These are phyloP conservation scores for Brassica incana DNA, from an alignment of 345 rosid genomes.

Conservation along the genomic window DNA sequence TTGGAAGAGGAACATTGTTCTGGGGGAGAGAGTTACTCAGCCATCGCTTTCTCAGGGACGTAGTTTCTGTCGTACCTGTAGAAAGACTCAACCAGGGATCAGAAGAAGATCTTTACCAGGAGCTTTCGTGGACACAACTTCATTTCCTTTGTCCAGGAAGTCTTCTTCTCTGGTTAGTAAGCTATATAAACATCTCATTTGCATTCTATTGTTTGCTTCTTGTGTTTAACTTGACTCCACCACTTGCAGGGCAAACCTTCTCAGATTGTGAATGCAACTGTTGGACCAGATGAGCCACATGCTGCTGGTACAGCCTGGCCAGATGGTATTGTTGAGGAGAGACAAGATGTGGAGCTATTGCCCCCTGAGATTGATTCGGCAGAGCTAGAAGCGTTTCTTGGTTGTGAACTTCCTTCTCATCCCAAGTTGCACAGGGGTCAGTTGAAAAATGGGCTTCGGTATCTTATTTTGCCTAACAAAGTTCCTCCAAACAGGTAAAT, in stretches of 20 bases:
- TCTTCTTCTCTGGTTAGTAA: slow-evolving; percentile 50
- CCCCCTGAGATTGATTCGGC: slow-evolving; percentile 49
- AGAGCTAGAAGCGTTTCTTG: slow-evolving; percentile 61
- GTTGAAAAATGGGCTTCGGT: slow-evolving; percentile 89
- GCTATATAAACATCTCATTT: not conserved
- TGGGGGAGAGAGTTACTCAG: slow-evolving; percentile 39
- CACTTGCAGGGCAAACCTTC: slow-evolving; percentile 49
- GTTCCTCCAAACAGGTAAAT: slow-evolving; percentile 90
- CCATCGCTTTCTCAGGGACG: slow-evolving; percentile 40
- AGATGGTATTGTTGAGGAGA: slow-evolving; percentile 66
- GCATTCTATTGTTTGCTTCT: not conserved
- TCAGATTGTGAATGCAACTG: slow-evolving; percentile 61
- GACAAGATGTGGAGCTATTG: slow-evolving; percentile 60
- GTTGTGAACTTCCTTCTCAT: slow-evolving; percentile 77
- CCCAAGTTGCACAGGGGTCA: slow-evolving; percentile 86
- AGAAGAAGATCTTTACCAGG: slow-evolving; percentile 39
- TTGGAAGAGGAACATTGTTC: slow-evolving; percentile 40
- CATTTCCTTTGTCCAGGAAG: slow-evolving; percentile 48
- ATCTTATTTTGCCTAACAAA: slow-evolving; percentile 94
- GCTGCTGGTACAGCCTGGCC: slow-evolving; percentile 88
- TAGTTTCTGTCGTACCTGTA: slow-evolving; percentile 48
- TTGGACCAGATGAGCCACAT: slow-evolving; percentile 98
- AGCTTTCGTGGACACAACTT: slow-evolving; percentile 62
- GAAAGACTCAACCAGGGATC: slow-evolving; percentile 38
- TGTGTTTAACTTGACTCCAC: slow-evolving; percentile 2